Percentiles rank a stretch among this genome's conserved stretches.
These are phyloP conservation scores for Isochrysis galbana DNA, from an alignment of 78 protist genomes.

Conservation along the genomic window DNA sequence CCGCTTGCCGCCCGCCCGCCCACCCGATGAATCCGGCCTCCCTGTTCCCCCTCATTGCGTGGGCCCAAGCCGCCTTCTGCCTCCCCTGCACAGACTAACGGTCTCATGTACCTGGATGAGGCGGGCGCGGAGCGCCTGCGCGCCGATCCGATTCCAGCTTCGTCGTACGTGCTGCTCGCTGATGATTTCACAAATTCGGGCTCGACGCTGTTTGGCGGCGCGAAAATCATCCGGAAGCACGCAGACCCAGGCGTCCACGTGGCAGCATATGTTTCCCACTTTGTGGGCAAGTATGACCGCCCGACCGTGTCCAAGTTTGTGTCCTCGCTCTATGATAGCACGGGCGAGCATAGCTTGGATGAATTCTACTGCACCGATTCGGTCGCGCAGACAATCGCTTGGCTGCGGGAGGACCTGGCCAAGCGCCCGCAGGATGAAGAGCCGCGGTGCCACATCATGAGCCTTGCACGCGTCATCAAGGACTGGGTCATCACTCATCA, in stretches of 20 bases:
- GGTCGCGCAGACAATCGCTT: background rate
- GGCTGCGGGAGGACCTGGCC: background rate
- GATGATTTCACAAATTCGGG: background rate
- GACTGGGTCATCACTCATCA: background rate
- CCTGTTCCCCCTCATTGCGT: too few relatives aligned
- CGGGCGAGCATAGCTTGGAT: background rate
- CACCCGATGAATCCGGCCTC: background rate
- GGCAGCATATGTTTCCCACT: background rate
- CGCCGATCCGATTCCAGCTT: too few relatives aligned
- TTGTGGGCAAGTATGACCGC: background rate
- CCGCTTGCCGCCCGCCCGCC: background rate
- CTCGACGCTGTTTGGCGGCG: constrained; percentile 14
- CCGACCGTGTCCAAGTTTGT: background rate
- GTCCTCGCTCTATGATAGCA: background rate
- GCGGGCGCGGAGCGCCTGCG: too few relatives aligned
- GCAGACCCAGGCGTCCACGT: background rate
- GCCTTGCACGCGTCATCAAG: background rate
- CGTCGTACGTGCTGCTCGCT: background rate
- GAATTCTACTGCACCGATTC: background rate
- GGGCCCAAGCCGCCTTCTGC: too few relatives aligned
- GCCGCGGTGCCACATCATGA: background rate
- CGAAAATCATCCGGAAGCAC: background rate
- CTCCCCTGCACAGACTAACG: background rate
- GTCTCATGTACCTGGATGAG: too few relatives aligned
- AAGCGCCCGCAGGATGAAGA: background rate